These are phyloP conservation scores for Daedalea quercina DNA, from an alignment of 768 basidiomycete species.

Conservation along the genomic window DNA sequence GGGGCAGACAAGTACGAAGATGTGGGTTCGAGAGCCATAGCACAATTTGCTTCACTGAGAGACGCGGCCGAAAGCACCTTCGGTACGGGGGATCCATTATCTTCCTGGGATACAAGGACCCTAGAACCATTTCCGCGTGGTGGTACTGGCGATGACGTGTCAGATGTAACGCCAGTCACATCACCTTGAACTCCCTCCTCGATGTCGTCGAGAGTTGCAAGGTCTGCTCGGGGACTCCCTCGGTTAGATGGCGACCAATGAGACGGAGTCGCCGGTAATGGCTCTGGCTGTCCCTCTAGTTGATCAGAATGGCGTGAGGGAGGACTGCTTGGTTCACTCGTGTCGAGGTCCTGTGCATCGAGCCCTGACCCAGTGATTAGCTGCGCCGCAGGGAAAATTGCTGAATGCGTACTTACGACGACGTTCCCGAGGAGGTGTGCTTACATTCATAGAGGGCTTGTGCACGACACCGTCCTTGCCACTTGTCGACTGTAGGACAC, in stretches of 20 bases:
- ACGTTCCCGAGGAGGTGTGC: background rate
- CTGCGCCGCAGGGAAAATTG: background rate
- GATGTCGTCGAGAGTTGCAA: background rate
- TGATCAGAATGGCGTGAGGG: background rate
- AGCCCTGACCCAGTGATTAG: background rate
- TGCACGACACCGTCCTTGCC: too few relatives aligned
- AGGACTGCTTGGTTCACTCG: background rate
- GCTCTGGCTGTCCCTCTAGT: background rate
- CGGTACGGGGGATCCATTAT: background rate
- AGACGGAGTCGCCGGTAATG: conserved; percentile 9
- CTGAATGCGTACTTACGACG: background rate
- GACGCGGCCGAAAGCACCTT: background rate
- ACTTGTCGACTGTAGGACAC: too few relatives aligned
- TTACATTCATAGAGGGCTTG: background rate
- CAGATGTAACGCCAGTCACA: background rate
- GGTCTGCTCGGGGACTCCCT: conserved; percentile 1
- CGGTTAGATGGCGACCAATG: conserved; percentile 13
- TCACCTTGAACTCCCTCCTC: background rate
- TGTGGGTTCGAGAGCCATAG: background rate
- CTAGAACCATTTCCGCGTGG: background rate
- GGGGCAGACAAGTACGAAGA: conserved; percentile 1
- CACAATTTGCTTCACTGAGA: background rate
- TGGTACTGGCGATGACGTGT: background rate
- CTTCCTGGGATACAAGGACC: background rate
- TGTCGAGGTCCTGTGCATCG: background rate